Conservation (phyloP, 805 yeast genomes). For the Myxozyma neglecta region DNA sequence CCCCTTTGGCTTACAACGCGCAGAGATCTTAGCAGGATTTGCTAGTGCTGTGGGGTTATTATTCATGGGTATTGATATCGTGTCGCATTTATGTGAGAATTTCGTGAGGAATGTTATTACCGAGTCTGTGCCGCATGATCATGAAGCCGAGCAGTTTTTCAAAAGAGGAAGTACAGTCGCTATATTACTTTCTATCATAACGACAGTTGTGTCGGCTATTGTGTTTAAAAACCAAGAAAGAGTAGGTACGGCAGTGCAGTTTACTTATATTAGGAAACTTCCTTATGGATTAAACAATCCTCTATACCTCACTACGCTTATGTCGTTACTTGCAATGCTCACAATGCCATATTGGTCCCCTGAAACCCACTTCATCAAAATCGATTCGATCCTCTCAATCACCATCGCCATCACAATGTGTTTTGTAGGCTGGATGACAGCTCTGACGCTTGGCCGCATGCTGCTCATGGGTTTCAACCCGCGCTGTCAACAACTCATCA, state of each 20-base stretch:
- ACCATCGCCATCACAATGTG: conserved; percentile 45
- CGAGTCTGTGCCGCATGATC: conserved; percentile 23
- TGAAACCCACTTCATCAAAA: conserved; percentile 32
- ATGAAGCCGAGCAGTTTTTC: conserved; percentile 24
- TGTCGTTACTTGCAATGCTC: conserved; percentile 8
- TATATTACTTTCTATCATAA: conserved; percentile 34
- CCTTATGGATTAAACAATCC: conserved; percentile 29
- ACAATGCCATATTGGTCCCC: conserved; percentile 22
- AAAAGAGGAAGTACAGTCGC: conserved; percentile 20
- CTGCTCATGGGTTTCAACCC: conserved; percentile 47
- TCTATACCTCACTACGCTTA: conserved; percentile 16
- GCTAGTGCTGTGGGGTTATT: conserved; percentile 80
- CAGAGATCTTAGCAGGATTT: conserved; percentile 84
- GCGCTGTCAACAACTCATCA: conserved; percentile 35
- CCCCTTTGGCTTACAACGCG: conserved; percentile 92
- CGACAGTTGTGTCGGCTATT: conserved; percentile 41
- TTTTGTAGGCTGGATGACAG: conserved; percentile 44
- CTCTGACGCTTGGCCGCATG: conserved; percentile 47
- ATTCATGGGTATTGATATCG: conserved; percentile 86
- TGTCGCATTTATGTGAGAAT: conserved; percentile 86
- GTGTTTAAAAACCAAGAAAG: conserved; percentile 41
- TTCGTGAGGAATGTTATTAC: conserved; percentile 35
- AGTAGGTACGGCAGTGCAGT: conserved; percentile 33
- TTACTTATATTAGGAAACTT: conserved; percentile 19
- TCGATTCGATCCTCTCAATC: conserved; percentile 43